Evolutionary conservation across 805 yeast species (phyloP), one percentile per base, ranked within the genome.

Genomic region (Myxozyma neotropica): DNA sequence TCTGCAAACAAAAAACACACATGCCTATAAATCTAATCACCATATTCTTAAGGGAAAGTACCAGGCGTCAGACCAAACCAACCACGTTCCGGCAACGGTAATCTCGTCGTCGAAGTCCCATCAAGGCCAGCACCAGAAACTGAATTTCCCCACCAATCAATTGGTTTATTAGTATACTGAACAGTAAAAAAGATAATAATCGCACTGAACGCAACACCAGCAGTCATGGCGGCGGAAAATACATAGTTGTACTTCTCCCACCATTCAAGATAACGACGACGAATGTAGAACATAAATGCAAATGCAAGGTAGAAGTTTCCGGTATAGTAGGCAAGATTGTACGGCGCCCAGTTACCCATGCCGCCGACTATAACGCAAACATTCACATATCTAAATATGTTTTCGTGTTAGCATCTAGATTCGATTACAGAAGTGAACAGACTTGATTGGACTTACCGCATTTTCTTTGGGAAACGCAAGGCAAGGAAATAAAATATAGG

Each of bases 181-280:
- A 81, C 77, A 0, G 80, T 73, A 64, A 84, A 76, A 68, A 84
- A 85, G 12, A 86, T 80, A 24, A 84, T 59, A 53, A 86, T 73
- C 1, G 87, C 81, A 31, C 86, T 79, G 64, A 84, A 77, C 0
- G 89, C 89, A 13, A 86, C 79, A 0, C 89, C 89, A 4, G 86
- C 81, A 46, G 85, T 85, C 24, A 87, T 71, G 1, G 84, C 91
- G 24, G 87, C 83, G 19, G 88, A 80, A 55, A 87, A 73, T 2
- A 85, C 80, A 69, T 84, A 85, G 69, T 85, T 85, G 71, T 87
- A 87, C 71, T 85, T 86, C 42, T 85, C 84, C 91, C 91, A 86
- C 91, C 91, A 86, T 45, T 78, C 73, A 46, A 81, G 75, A 73
- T 81, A 84, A 59, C 77, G 76, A 50, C 81, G 77, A 61, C 83